Evolutionary conservation across 2,329 filamentous ascomycete species (phyloP).

Genomic region (Microthyrium microscopicum): DNA sequence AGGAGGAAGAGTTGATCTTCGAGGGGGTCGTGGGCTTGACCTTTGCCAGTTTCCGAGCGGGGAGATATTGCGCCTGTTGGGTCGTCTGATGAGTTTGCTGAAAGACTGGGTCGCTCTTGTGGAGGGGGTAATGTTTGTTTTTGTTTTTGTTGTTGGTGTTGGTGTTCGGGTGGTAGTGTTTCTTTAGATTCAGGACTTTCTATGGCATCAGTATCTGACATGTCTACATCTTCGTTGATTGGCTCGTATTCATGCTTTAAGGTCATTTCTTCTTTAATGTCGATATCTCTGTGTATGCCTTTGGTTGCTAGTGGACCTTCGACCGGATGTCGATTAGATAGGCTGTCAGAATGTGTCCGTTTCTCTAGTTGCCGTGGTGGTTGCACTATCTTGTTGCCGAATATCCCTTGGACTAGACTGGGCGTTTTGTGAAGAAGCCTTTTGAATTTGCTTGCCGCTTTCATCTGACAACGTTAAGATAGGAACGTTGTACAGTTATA

Average conservation of each 20-base stretch:
- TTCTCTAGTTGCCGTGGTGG: conserved; percentile 36
- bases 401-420: conserved; percentile 39
- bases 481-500: not conserved
- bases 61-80: conserved; percentile 13
- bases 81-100: not conserved
- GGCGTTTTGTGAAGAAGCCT: conserved; percentile 42
- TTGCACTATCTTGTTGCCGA: conserved; percentile 42
- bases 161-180: not conserved
- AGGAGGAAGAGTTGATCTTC: conserved; percentile 55
- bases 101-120: not conserved
- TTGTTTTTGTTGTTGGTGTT: no score
- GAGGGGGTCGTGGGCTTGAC: conserved; percentile 46
- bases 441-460: conserved; percentile 83
- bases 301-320: conserved; percentile 35
- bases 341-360: conserved; percentile 33
- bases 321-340: conserved; percentile 31
- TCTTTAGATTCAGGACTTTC: not conserved
- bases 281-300: conserved; percentile 34
- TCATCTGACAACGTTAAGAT: conserved; percentile 41
- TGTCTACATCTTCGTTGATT: conserved; percentile 1
- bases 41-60: conserved; percentile 27
- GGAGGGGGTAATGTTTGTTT: not conserved
- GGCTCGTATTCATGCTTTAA: no score
- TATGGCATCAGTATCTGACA: not conserved
- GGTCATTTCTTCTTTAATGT: conserved; percentile 17